Conservation (phyloP, 257 asterid species). For the Thymus mandschuricus region DNA sequence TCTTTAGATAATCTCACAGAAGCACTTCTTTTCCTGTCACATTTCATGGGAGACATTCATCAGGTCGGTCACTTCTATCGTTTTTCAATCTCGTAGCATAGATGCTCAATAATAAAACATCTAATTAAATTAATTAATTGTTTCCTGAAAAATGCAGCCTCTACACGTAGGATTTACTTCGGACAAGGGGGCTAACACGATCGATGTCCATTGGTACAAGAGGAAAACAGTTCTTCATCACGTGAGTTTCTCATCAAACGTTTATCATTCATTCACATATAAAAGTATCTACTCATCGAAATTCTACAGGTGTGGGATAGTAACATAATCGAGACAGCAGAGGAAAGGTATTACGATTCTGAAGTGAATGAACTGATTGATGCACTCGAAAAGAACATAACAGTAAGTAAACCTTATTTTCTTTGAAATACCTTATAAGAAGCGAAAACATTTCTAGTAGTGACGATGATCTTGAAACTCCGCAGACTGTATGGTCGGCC, state of each 20-base stretch:
- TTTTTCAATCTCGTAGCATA: background rate
- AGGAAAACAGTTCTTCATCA: constrained; percentile 81
- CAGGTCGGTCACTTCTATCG: constrained; percentile 50
- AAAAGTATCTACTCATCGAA: background rate
- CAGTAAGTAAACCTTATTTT: constrained; percentile 57
- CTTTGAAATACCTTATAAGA: background rate
- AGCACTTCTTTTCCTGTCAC: constrained; percentile 87
- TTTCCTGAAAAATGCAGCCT: constrained; percentile 55
- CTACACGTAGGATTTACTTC: constrained; percentile 80
- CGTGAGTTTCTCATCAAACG: constrained; percentile 40
- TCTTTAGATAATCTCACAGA: constrained; percentile 84
- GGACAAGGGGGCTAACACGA: constrained; percentile 71
- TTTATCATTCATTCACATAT: background rate
- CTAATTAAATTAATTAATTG: background rate
- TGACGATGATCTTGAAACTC: constrained; percentile 12
- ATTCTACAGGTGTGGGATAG: constrained; percentile 77
- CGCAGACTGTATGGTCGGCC: constrained; percentile 71
- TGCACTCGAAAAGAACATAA: constrained; percentile 65
- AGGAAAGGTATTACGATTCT: constrained; percentile 57
- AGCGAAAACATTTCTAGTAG: background rate
- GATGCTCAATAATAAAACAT: background rate
- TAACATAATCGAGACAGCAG: constrained; percentile 79
- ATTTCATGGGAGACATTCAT: constrained; percentile 89
- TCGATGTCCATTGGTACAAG: constrained; percentile 81
- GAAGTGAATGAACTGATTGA: constrained; percentile 48